Evolutionary conservation across 129 eudicot genomes (phyloP), one percentile per base, ranked within the genome.

Genomic region (Lonicera japonica): DNA sequence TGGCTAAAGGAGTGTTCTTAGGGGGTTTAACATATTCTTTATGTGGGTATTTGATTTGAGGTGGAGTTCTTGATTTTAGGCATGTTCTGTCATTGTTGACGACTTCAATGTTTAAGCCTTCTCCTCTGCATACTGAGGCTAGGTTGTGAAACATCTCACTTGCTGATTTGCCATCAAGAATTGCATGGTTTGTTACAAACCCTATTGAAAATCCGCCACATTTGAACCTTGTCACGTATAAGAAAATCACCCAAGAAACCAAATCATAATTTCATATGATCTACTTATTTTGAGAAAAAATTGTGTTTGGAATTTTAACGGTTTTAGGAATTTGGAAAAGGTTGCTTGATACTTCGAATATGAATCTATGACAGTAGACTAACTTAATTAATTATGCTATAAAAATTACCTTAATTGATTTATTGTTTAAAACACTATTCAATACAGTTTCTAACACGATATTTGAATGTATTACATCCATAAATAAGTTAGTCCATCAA

Each of bases 121-220:
- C 66, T 4, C 74, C 78, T 17, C 69, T 60, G 71, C 75, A 67
- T 4, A 56, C 38, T 2, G 82, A 72, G 16, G 73, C 82, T 21
- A 77, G 75, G 41, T 71, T 72, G 0, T 60, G 70, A 19, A 77
- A 72, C 82, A 77, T 77, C 38, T 77, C 66, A 38, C 71, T 63
- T 1, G 82, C 82, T 51, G 75, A 72, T 67, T 66, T 77, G 2
- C 82, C 82, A 58, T 77, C 82, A 13, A 71, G 63, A 16, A 72
- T 58, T 5, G 65, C 71, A 53, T 77, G 82, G 45, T 77, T 72
- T 21, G 74, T 67, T 38, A 58, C 2, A 25, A 77, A 60, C 18
- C 78, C 82, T 8, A 77, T 24, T 41, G 82, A 57, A 56, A 77
- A 78, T 17, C 79, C 75, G 15, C 83, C 83, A 64, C 83, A 78